Conservation (phyloP, 805 yeast species). For the Metschnikowia lochheadii region DNA sequence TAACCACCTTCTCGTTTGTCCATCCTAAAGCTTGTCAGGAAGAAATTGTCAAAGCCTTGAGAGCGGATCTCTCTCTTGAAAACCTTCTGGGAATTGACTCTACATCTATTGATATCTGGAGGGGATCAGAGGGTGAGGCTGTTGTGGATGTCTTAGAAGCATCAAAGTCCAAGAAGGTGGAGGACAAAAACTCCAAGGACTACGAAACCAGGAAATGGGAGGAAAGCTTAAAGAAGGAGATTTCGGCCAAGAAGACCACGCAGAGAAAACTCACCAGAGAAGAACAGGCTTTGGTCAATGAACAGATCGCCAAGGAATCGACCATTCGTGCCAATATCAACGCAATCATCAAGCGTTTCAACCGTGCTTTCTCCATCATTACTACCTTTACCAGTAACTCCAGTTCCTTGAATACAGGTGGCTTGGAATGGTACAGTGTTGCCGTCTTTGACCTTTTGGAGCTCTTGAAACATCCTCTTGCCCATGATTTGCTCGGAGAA, state of each 20-base stretch:
- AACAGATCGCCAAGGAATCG: conserved; percentile 61
- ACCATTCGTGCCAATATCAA: conserved; percentile 48
- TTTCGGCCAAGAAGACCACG: conserved; percentile 51
- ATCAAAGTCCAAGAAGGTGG: conserved; percentile 36
- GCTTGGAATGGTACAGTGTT: conserved; percentile 63
- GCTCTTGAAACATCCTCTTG: conserved; percentile 34
- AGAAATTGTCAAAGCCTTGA: conserved; percentile 40
- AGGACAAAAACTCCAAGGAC: conserved; percentile 74
- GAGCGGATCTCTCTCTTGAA: conserved; percentile 37
- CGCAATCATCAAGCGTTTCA: conserved; percentile 30
- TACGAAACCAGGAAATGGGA: conserved; percentile 91
- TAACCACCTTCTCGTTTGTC: conserved; percentile 51
- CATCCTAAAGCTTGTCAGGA: conserved; percentile 57
- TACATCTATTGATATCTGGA: conserved; percentile 60
- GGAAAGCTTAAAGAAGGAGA: conserved; percentile 69
- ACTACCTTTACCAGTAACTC: conserved; percentile 46
- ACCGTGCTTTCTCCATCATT: conserved; percentile 52
- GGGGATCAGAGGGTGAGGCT: conserved; percentile 61
- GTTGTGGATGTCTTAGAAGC: conserved; percentile 60
- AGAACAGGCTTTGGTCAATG: conserved; percentile 59
- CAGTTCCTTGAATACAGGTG: conserved; percentile 5
- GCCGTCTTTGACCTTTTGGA: conserved; percentile 51
- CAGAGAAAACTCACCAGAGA: conserved; percentile 72
- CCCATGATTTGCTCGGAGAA: conserved; percentile 38
- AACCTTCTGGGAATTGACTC: conserved; percentile 40